Percentiles rank a stretch among this genome's conserved stretches.
Evolutionary conservation across 805 yeast species (phyloP).

Genomic region (Candida pseudofarinosa): DNA sequence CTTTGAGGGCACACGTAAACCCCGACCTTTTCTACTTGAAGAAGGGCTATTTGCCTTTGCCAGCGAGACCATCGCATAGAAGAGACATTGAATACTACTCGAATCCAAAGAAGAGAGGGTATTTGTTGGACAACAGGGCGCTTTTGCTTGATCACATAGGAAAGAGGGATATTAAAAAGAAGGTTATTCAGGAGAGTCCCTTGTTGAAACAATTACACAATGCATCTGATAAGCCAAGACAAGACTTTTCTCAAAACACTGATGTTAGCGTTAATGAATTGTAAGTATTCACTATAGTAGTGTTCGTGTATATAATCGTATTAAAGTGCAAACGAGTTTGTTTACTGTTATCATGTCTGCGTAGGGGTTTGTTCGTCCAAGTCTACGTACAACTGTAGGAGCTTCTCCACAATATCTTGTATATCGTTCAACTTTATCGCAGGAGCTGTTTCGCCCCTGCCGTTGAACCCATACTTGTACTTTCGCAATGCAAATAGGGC

Average conservation of each 20-base stretch:
- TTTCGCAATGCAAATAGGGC: constrained; percentile 38
- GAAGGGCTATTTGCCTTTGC: constrained; percentile 77
- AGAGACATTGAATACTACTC: constrained; percentile 79
- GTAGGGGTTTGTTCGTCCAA: constrained; percentile 13
- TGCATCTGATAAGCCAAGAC: constrained; percentile 19
- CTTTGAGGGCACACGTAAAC: constrained; percentile 68
- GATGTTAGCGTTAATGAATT: constrained; percentile 18
- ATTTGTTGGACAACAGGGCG: constrained; percentile 45
- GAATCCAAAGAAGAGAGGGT: constrained; percentile 70
- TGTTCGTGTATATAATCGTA: neutral
- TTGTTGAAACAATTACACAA: constrained; percentile 33
- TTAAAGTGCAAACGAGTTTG: neutral
- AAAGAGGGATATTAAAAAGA: constrained; percentile 13
- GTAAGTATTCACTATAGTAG: constrained; percentile 3
- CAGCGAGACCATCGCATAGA: constrained; percentile 80
- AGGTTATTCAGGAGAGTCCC: constrained; percentile 26
- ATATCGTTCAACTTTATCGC: constrained; percentile 24
- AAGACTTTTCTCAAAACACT: constrained; percentile 13
- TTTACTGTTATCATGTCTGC: neutral
- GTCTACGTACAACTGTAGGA: constrained; percentile 36
- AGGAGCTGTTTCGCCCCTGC: neutral
- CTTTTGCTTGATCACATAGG: constrained; percentile 35
- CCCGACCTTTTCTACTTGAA: constrained; percentile 67
- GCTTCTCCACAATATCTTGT: constrained; percentile 37
- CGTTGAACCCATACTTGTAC: constrained; percentile 25